Evolutionary conservation across 1,284 basidiomycete genomes (phyloP), one percentile per base, ranked within the genome.

Genomic region (Sanguinoderma infundibulare): DNA sequence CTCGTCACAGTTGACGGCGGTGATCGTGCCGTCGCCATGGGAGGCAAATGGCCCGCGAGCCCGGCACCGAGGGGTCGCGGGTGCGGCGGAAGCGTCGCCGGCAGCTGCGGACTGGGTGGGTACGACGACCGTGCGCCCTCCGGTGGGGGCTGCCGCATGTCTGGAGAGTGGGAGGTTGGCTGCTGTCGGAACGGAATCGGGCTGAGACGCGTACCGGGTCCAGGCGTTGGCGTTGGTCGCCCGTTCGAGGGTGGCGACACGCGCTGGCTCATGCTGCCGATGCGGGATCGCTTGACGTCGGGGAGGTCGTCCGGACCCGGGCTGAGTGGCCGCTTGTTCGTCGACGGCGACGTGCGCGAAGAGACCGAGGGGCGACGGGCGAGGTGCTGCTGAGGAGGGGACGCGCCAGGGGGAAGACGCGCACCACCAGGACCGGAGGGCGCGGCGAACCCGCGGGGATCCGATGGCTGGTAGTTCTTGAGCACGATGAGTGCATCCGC

Each of bases 101-200:
- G 82, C 14, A 89, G 74, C 28, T 79, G 71, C 2, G 85, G 84
- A 66, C 82, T 86, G 30, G 83, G 74, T 9, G 83, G 78, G 68
- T 83, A 87, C 28, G 79, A 72, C 35, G 76, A 66, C 58, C 61
- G 63, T 63, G 15, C 39, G 30, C 78, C 74, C 20, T 51, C 49
- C 5, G n/a, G 49, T 2, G 61, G 61, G 3, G 70, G 81, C 60
- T 82, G 82, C 36, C 86, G 83, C 14, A 80, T 79, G 73, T 90
- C 87, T 5, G 88, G 87, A 5, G 88, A 85, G 17, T 73, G 73
- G 53, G 74, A 73, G 55, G 82, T 75, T 7, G 87, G 85, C 69
- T 90, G 90, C 6, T 82, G 85, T 66, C 86, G 82, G 82, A 91
- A 89, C 14, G 90, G 90, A 54, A 85, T 85, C 3, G 90, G 89